Percentiles rank a stretch among this genome's conserved stretches.
Conservation (phyloP, 108 stramenopile species). For the Cyclotella baltica region DNA sequence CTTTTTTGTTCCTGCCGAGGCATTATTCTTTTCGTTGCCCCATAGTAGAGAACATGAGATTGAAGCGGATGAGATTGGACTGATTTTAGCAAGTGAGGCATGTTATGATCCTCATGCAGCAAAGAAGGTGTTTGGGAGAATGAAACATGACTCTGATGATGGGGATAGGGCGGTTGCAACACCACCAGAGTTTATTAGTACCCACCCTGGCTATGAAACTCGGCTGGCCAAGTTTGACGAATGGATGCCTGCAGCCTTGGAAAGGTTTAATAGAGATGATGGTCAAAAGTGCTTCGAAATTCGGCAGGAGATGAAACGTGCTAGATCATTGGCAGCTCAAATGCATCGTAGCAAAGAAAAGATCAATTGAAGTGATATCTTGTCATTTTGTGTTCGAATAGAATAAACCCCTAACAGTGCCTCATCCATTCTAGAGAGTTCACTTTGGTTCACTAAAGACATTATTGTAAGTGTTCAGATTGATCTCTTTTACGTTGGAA, state of each 20-base stretch:
- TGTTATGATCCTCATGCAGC: constrained; percentile 87
- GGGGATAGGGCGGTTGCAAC: constrained; percentile 12
- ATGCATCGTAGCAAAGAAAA: constrained; percentile 8
- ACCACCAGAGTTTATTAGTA: constrained; percentile 84
- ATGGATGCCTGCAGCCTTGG: constrained; percentile 73
- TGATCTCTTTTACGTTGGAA: too few relatives aligned
- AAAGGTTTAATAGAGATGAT: constrained; percentile 55
- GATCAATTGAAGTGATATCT: too few relatives aligned
- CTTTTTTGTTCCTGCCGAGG: constrained; percentile 65
- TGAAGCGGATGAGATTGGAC: constrained; percentile 88
- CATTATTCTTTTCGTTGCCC: constrained; percentile 69
- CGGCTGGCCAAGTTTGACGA: constrained; percentile 66
- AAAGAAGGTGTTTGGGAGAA: constrained; percentile 66
- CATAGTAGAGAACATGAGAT: constrained; percentile 79
- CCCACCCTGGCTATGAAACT: constrained; percentile 80
- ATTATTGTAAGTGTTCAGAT: too few relatives aligned
- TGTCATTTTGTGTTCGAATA: too few relatives aligned
- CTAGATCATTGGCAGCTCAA: constrained; percentile 57
- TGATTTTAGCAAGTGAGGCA: constrained; percentile 72
- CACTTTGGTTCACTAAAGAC: too few relatives aligned
- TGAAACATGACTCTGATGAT: constrained; percentile 50
- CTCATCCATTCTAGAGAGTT: too few relatives aligned
- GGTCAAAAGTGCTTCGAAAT: constrained; percentile 66
- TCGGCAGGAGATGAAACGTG: constrained; percentile 63
- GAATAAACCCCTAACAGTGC: too few relatives aligned